Conservation (phyloP, 2,329 filamentous ascomycete species). For the Colletotrichum acutatum region DNA sequence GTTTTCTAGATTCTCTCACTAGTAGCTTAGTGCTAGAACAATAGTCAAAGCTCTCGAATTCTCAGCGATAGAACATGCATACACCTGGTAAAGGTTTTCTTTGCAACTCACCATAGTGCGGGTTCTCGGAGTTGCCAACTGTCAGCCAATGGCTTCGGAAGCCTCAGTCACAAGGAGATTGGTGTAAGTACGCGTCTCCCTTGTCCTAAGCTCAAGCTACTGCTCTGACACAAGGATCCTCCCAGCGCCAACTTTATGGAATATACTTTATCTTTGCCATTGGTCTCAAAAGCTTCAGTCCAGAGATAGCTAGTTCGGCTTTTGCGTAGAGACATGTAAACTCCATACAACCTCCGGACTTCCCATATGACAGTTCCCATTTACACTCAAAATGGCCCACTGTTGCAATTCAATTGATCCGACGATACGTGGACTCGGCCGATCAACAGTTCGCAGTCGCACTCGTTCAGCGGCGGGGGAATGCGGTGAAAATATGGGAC, state of each 20-base stretch:
- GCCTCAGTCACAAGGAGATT: too few relatives aligned
- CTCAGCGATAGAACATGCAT: neutral
- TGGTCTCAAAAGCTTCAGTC: neutral
- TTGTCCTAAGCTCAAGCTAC: neutral
- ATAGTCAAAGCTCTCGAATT: neutral
- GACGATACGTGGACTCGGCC: neutral
- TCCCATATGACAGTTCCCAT: neutral
- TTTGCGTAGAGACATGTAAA: neutral
- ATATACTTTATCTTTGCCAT: neutral
- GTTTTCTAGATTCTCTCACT: neutral
- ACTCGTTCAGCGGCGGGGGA: neutral
- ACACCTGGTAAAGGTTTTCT: neutral
- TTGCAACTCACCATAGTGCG: neutral
- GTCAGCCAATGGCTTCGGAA: neutral
- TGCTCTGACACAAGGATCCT: neutral
- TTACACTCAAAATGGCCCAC: neutral
- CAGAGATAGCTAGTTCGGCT: neutral
- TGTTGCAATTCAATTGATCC: neutral
- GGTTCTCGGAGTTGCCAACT: neutral
- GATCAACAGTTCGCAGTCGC: neutral
- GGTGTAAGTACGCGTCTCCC: too few relatives aligned
- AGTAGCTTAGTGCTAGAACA: too few relatives aligned
- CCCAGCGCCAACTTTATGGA: neutral
- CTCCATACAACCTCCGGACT: neutral
- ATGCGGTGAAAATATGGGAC: neutral